Evolutionary conservation across 805 yeast species (phyloP).

Genomic region (Lachancea lanzarotensis): DNA sequence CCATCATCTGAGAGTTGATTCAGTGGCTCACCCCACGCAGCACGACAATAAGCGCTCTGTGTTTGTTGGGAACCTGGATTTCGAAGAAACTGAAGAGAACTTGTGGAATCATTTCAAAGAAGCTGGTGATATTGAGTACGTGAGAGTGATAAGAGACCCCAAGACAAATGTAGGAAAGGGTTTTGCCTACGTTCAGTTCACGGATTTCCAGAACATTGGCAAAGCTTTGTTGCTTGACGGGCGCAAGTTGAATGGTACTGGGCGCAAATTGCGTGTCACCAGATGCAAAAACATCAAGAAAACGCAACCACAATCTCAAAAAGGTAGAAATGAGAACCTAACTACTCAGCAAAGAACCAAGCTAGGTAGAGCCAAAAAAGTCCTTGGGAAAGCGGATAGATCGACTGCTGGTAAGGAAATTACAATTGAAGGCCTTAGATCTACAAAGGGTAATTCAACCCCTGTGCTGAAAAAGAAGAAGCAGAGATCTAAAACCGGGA

Average conservation of each 20-base stretch:
- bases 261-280: slow-evolving; percentile 66
- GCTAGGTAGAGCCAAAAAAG: slow-evolving; percentile 70
- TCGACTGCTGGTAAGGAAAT: slow-evolving; percentile 54
- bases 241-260: slow-evolving; percentile 40
- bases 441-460: slow-evolving; percentile 57
- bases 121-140: slow-evolving; percentile 74
- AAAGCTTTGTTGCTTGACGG: slow-evolving; percentile 76
- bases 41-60: slow-evolving; percentile 79
- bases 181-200: slow-evolving; percentile 90
- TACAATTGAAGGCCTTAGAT: slow-evolving; percentile 69
- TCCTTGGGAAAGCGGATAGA: slow-evolving; percentile 75
- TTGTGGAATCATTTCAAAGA: slow-evolving; percentile 73
- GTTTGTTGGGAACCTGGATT: slow-evolving; percentile 90
- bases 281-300: slow-evolving; percentile 50
- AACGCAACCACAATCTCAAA: slow-evolving; percentile 11
- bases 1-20: slow-evolving; percentile 84
- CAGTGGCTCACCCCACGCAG: slow-evolving; percentile 83
- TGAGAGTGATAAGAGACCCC: slow-evolving; percentile 84
- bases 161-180: slow-evolving; percentile 96
- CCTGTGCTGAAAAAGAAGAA: slow-evolving; percentile 55
- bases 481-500: slow-evolving; percentile 41
- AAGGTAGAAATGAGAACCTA: slow-evolving; percentile 24
- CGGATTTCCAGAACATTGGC: slow-evolving; percentile 62
- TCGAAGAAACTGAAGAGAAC: slow-evolving; percentile 85
- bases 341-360: slow-evolving; percentile 66